Evolutionary conservation across 2,329 filamentous ascomycete genomes (phyloP).

Genomic region (Chlorencoelia australis): DNA sequence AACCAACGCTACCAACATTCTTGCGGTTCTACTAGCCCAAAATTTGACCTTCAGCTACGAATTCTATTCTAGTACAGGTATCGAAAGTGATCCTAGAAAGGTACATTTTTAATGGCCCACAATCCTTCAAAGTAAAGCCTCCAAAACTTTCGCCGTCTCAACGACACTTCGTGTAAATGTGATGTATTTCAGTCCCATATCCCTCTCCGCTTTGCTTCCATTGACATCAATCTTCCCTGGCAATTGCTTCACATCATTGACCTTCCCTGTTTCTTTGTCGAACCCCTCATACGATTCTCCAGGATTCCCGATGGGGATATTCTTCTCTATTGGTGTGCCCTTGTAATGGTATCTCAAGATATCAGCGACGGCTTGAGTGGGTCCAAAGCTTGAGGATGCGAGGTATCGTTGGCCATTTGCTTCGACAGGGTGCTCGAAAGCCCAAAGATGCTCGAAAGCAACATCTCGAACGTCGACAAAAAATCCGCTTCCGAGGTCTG

Average conservation of each 20-base stretch:
- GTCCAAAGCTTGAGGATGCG: constrained; percentile 24
- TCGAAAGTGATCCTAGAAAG: too few relatives aligned
- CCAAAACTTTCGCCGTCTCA: constrained; percentile 29
- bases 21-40: too few relatives aligned
- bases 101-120: too few relatives aligned
- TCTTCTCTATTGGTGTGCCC: constrained; percentile 20
- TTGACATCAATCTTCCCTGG: constrained; percentile 16
- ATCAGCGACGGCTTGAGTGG: constrained; percentile 32
- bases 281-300: constrained; percentile 31
- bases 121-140: constrained; percentile 11
- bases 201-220: constrained; percentile 22
- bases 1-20: too few relatives aligned
- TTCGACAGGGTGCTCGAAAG: constrained; percentile 27
- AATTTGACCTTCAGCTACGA: too few relatives aligned
- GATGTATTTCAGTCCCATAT: constrained; percentile 23
- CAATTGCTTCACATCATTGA: constrained; percentile 9
- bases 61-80: too few relatives aligned
- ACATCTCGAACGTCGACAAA: constrained; percentile 37
- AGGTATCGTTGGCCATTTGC: constrained; percentile 35
- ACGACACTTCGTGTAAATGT: constrained; percentile 21
- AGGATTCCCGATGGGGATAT: constrained; percentile 30
- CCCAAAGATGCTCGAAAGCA: constrained; percentile 31
- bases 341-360: constrained; percentile 32
- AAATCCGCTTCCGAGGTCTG: constrained; percentile 20
- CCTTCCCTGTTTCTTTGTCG: constrained; percentile 15